Evolutionary conservation across 352 stramenopile species (phyloP).

Genomic region (Pythium apleroticum): DNA sequence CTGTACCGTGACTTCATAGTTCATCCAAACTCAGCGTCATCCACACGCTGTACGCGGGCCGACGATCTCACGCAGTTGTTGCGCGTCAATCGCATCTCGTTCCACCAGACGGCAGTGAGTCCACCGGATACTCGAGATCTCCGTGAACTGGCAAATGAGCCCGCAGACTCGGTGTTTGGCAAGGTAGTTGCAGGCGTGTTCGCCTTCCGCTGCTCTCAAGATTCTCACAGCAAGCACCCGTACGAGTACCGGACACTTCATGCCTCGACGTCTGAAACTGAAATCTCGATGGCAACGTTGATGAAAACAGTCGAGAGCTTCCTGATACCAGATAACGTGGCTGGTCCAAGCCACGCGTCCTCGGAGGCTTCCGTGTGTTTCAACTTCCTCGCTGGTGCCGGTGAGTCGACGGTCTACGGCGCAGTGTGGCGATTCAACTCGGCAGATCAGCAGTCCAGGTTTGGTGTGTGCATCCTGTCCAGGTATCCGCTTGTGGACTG

Average conservation of each 20-base stretch:
- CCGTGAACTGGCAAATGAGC: not conserved
- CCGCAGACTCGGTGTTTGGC: slow-evolving; percentile 9
- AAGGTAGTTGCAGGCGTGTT: slow-evolving; percentile 26
- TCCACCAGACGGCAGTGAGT: slow-evolving; percentile 54
- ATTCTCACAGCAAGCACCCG: not conserved
- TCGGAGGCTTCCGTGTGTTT: slow-evolving; percentile 35
- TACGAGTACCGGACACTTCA: slow-evolving; percentile 5
- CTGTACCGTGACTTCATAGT: slow-evolving; percentile 55
- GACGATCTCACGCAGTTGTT: slow-evolving; percentile 43
- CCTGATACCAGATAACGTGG: slow-evolving; percentile 36
- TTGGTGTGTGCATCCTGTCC: slow-evolving; percentile 54
- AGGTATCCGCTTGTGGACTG: slow-evolving; percentile 52
- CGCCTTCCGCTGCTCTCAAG: slow-evolving; percentile 7
- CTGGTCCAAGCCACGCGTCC: not conserved
- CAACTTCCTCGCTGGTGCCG: slow-evolving; percentile 53
- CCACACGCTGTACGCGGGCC: slow-evolving; percentile 15
- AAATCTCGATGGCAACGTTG: not conserved
- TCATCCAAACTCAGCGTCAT: slow-evolving; percentile 18
- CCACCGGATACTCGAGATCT: slow-evolving; percentile 16
- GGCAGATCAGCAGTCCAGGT: not conserved
- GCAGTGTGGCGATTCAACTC: slow-evolving; percentile 36
- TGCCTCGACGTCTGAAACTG: slow-evolving; percentile 8
- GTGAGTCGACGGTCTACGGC: slow-evolving; percentile 38
- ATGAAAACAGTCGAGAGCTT: slow-evolving; percentile 42
- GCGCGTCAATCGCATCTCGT: slow-evolving; percentile 46